phyloP scores from a whole-genome alignment of 2,329 filamentous ascomycete genomes.

The Talaromyces pinophilus region DNA sequence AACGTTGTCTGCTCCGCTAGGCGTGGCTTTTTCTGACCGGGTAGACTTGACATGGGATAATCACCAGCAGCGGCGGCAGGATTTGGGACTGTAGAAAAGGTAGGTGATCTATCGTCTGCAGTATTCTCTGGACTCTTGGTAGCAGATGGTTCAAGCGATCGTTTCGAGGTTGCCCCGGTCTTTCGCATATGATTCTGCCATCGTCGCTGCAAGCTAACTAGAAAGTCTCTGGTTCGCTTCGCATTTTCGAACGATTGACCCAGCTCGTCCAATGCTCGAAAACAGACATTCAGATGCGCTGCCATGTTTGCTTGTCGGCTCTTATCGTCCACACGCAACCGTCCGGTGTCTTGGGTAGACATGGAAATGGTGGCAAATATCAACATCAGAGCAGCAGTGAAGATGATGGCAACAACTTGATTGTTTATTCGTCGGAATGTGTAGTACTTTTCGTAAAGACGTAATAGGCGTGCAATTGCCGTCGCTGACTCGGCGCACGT shows the following conservation, averaged over 20 bases:
- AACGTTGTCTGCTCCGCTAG: constrained; percentile 12
- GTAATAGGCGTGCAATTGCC: constrained; percentile 44
- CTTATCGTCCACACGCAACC: constrained; percentile 26
- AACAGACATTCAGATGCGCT: constrained; percentile 44
- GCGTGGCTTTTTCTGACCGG: constrained; percentile 18
- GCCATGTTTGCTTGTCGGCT: constrained; percentile 31
- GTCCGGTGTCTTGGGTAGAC: constrained; percentile 30
- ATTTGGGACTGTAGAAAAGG: neutral
- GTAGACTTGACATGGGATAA: neutral
- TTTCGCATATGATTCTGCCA: constrained; percentile 42
- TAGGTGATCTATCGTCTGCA: neutral
- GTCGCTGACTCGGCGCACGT: constrained; percentile 48
- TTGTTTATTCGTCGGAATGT: constrained; percentile 49
- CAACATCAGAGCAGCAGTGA: constrained; percentile 46
- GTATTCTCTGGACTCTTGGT: neutral
- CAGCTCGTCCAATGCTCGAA: constrained; percentile 46
- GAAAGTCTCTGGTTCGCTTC: constrained; percentile 42
- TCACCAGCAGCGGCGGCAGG: neutral
- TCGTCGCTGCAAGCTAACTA: constrained; percentile 41
- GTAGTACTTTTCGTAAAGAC: constrained; percentile 45
- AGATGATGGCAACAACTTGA: constrained; percentile 48
- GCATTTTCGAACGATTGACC: constrained; percentile 46
- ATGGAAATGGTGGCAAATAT: constrained; percentile 42
- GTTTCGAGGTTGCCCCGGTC: constrained; percentile 26
- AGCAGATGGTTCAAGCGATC: constrained; percentile 24